Percentiles rank a stretch among this genome's conserved stretches.
Evolutionary conservation across 257 asterid species (phyloP).

Genomic region (Fraxinus excelsior): DNA sequence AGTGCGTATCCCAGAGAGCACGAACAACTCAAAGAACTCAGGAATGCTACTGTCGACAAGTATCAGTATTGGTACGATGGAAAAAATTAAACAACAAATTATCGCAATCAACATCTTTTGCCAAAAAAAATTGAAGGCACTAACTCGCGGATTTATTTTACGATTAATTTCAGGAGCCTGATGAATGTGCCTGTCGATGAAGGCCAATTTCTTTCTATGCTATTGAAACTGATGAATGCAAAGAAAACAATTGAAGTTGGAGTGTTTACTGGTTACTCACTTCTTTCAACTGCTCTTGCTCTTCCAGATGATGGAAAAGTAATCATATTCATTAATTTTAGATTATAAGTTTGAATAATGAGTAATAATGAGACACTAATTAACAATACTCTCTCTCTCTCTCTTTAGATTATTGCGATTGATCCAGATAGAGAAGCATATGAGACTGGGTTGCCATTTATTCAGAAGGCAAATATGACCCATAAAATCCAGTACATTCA

Average conservation of each 20-base stretch:
- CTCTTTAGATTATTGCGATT: constrained; percentile 46
- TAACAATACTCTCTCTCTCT: not conserved
- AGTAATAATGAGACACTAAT: not conserved
- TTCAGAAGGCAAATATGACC: constrained; percentile 45
- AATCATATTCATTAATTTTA: not conserved
- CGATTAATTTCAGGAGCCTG: constrained; percentile 41
- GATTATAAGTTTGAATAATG: not conserved
- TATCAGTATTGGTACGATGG: not conserved
- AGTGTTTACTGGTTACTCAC: constrained; percentile 65
- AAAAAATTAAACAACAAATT: not conserved
- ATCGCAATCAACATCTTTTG: not conserved
- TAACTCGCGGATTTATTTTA: too few relatives aligned
- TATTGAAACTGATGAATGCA: constrained; percentile 42
- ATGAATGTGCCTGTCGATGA: constrained; percentile 69
- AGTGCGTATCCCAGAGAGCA: constrained; percentile 55
- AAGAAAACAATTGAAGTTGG: constrained; percentile 61
- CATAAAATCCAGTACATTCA: constrained; percentile 53
- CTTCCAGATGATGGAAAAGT: constrained; percentile 65
- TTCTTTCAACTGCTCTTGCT: constrained; percentile 55
- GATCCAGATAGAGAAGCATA: constrained; percentile 56
- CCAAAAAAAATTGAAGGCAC: too few relatives aligned
- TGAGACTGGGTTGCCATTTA: constrained; percentile 54
- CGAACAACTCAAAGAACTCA: constrained; percentile 42
- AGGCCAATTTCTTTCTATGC: constrained; percentile 49
- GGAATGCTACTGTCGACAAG: constrained; percentile 35